Evolutionary conservation across 805 yeast species (phyloP), one percentile per base, ranked within the genome.

Genomic region (Starmerella bombi): DNA sequence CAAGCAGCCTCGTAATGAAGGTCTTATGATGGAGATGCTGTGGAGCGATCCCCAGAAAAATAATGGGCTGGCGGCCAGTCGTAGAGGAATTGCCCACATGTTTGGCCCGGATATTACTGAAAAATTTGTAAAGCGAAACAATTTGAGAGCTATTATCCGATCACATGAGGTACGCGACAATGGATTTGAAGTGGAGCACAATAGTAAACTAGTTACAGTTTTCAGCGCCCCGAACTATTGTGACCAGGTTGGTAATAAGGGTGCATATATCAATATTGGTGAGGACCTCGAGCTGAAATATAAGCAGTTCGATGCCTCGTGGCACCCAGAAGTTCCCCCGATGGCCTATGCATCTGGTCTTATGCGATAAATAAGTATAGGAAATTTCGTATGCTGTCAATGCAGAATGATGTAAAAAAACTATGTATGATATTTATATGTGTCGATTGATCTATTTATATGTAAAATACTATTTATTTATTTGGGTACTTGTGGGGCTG

Each of bases 201-300:
- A 80, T 43, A 93, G 93, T 10, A 70, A 75, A 49, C 71, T 91
- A 38, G 74, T 85, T 39, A 91, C 99, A 0, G 94, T 91, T n/a
- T 91, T 91, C 60, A 78, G 93, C 60, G 99, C 99, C 0, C 99
- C 99, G 27, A 88, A 91, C 59, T 88, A 88, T 61, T 88, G 97
- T 64, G 99, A 91, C 58, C 66, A 78, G 14, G 85, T 83, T 41
- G 94, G 93, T 12, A 91, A 91, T 60, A 60, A 74, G 49, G 99
- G 96, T 39, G 97, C 93, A 3, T 80, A 80, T 41, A 78, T 91
- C 45, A 80, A 85, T 54, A 71, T 88, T 50, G 66, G 67, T 42
- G 53, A 65, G 32, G 70, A 67, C 16, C 64, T 65, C 35, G 60
- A 67, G 39, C 62, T 82, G 52, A 61, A 70, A 1, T 74, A 69